Conservation (phyloP, 139 green algal species). For the Eudorina sp. region DNA sequence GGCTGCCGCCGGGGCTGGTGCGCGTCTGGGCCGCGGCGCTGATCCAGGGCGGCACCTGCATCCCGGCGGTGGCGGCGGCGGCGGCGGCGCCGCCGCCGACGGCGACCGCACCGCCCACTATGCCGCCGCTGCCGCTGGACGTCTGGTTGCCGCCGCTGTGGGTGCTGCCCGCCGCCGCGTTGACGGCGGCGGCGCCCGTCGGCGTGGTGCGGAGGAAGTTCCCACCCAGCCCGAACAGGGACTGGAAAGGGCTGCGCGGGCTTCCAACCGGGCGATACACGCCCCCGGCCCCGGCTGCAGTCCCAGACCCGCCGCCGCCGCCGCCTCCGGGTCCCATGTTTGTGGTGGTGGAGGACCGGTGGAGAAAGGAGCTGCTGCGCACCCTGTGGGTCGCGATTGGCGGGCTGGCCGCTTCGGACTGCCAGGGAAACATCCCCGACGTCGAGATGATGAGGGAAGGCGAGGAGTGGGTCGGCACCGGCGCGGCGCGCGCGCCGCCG, state of each 20-base stretch:
- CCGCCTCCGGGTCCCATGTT: not conserved
- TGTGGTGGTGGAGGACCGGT: not conserved
- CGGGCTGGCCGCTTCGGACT: not conserved
- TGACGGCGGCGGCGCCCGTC: not conserved
- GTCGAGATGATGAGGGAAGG: not conserved
- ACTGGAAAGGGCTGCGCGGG: not conserved
- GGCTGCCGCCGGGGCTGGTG: conserved; percentile 3
- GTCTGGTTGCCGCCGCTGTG: not conserved
- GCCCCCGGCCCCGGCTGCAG: not conserved
- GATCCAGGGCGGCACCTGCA: not conserved
- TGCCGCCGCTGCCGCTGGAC: not conserved
- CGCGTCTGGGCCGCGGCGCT: not conserved
- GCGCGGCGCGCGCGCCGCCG: not conserved
- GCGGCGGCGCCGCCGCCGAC: not conserved
- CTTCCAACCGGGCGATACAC: not conserved
- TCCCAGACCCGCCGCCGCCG: not conserved
- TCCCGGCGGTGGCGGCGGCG: too few relatives aligned
- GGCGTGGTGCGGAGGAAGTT: not conserved
- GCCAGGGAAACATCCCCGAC: not conserved
- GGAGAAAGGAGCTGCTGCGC: not conserved
- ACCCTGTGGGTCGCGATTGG: not conserved
- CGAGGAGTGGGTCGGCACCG: not conserved
- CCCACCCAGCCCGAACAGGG: not conserved
- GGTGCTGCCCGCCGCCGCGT: not conserved
- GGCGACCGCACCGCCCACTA: not conserved